Base-by-base conservation (phyloP, 768 basidiomycete genomes). In the Chalciporus piperatus region DNA sequence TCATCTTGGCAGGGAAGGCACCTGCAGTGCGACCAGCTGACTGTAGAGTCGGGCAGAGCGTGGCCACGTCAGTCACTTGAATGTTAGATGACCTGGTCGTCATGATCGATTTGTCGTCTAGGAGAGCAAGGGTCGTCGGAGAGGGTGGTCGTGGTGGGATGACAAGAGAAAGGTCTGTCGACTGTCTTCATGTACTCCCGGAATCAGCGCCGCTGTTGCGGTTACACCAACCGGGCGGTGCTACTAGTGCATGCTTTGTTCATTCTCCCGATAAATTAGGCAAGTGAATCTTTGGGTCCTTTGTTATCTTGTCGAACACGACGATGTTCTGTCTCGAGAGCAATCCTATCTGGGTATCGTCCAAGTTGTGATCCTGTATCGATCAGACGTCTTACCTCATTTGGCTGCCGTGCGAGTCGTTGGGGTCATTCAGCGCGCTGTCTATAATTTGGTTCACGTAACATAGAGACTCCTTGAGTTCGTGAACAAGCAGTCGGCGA, bases 71-170 rank as follows among this genome's bases (percentile, higher is more conserved):
- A 37, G n/a, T 37, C 14, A 9, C 16, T 10, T n/a, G 48, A 25
- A 27, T 20, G 41, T 20, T 12, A 11, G 42, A 43, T 3, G 51
- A 48, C 28, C 49, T 40, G 25, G 50, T 46, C 12, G 49, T 19
- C 35, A 41, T 33, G 33, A 49, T 40, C 11, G 42, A 53, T 44
- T 42, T 46, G 32, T 59, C 30, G 40, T 67, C 69, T 38, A 59
- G 69, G 70, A 41, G 64, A 68, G 55, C 69, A 65, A 6, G 65
- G 68, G 49, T 69, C 59, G 57, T 70, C 64, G 16, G 58, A 50
- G 6, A 10, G 32, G 47, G 41, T 59, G 55, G 69, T 71, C 59
- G 62, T 69, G 51, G 63, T 63, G 41, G 32, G 35, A 2, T 46
- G 48, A 46, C 20, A 56, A 56, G 54, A 51, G 47, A 46, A 52